These are phyloP conservation scores for Leptographium galeiforme DNA, from an alignment of 2,329 filamentous ascomycete genomes.

Conservation along the genomic window DNA sequence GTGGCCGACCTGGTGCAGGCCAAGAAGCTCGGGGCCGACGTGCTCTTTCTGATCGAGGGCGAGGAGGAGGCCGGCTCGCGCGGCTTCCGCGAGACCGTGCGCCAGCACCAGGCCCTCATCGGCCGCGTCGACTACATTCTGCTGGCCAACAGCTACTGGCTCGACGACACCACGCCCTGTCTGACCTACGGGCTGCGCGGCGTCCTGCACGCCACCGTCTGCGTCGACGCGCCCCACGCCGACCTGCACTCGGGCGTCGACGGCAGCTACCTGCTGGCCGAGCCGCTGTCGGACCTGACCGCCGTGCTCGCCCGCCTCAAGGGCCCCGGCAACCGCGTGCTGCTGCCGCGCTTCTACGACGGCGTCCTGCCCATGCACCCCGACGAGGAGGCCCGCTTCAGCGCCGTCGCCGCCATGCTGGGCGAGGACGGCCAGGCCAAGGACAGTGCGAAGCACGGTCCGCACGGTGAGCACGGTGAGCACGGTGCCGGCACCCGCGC, in stretches of 20 bases:
- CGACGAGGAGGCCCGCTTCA: conserved; percentile 68
- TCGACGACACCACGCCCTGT: conserved; percentile 90
- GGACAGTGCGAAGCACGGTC: too few species aligned
- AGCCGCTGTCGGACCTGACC: conserved; percentile 84
- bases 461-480: too few species aligned
- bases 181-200: conserved; percentile 88
- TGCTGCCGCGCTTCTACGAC: conserved; percentile 82
- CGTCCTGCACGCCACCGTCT: conserved; percentile 83
- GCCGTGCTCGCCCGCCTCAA: conserved; percentile 71
- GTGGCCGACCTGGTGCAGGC: conserved; percentile 78
- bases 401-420: conserved; percentile 71
- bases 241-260: conserved; percentile 97
- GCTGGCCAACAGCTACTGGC: conserved; percentile 95
- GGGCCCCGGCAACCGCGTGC: conserved; percentile 64
- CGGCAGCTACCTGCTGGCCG: conserved; percentile 77
- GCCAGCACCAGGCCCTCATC: conserved; percentile 68
- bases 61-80: conserved; percentile 92
- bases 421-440: conserved; percentile 29
- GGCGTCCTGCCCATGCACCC: conserved; percentile 61
- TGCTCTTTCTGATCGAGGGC: conserved; percentile 89
- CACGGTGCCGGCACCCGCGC: conserved; percentile 11
- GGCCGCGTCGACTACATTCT: conserved; percentile 89
- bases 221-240: conserved; percentile 71
- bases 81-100: conserved; percentile 76
- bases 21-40: conserved; percentile 73